Evolutionary conservation across 805 yeast species (phyloP).

Genomic region (Monosporozyma siamensis): DNA sequence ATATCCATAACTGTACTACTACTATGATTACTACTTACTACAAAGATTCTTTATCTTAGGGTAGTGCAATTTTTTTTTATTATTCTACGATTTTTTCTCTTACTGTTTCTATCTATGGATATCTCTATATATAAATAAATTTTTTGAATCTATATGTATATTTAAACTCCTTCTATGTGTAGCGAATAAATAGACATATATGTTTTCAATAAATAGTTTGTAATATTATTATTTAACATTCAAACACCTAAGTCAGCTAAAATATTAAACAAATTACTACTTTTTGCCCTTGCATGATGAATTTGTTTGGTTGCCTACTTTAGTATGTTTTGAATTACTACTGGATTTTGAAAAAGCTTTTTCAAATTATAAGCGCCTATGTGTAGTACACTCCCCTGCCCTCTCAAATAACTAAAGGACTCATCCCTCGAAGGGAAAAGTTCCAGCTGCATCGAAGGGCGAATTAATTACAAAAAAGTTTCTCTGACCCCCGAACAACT

Average conservation of each 20-base stretch:
- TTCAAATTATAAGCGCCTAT: no score
- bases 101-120: background rate
- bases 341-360: no score
- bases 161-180: background rate
- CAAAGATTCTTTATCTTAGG: background rate
- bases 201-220: background rate
- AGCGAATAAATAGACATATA: background rate
- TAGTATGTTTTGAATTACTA: no score
- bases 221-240: background rate
- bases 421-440: no score
- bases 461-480: background rate
- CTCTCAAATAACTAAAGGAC: no score
- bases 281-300: no score
- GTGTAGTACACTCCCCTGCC: no score
- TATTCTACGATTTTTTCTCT: background rate
- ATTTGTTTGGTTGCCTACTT: no score
- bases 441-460: background rate
- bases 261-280: no score
- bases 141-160: background rate
- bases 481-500: background rate
- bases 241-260: no score
- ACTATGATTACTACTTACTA: background rate
- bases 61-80: background rate
- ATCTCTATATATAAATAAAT: background rate
- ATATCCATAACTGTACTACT: background rate